Percentiles rank a stretch among this genome's conserved stretches.
phyloP scores from a whole-genome alignment of 2,329 filamentous ascomycete genomes.

The Apiospora sp. region DNA sequence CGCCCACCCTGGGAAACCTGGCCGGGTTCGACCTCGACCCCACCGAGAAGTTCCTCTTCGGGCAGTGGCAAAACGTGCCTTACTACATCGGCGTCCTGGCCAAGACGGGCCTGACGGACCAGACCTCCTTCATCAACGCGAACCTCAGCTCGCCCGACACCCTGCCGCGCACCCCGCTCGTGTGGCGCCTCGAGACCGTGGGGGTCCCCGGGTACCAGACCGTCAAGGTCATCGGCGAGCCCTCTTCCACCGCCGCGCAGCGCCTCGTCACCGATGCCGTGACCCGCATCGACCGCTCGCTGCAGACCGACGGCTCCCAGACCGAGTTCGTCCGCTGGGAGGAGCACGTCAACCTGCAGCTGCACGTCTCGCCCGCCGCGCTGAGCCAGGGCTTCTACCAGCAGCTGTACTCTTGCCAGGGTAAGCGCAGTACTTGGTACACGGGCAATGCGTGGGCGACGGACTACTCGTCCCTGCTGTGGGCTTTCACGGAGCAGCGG shows the following conservation, averaged over 20 bases:
- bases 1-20: slow-evolving; percentile 37
- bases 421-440: slow-evolving; percentile 49
- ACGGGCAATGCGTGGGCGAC: slow-evolving; percentile 45
- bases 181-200: slow-evolving; percentile 31
- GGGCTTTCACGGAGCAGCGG: slow-evolving; percentile 42
- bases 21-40: slow-evolving; percentile 38
- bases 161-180: slow-evolving; percentile 31
- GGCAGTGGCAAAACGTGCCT: slow-evolving; percentile 36
- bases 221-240: slow-evolving; percentile 33
- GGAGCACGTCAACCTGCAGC: slow-evolving; percentile 43
- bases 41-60: slow-evolving; percentile 36
- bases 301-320: neutral
- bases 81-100: slow-evolving; percentile 36
- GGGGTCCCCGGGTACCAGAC: slow-evolving; percentile 34
- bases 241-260: slow-evolving; percentile 26
- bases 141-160: slow-evolving; percentile 28
- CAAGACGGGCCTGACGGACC: slow-evolving; percentile 23
- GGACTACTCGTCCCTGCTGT: slow-evolving; percentile 44
- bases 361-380: slow-evolving; percentile 39
- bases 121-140: slow-evolving; percentile 30
- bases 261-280: slow-evolving; percentile 18
- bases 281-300: neutral
- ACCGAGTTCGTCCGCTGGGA: slow-evolving; percentile 37
- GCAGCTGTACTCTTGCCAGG: slow-evolving; percentile 48
- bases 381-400: slow-evolving; percentile 47